Evolutionary conservation across 192 early-diverging fungal genomes (phyloP), one percentile per base, ranked within the genome.

Genomic region (Linderina pennispora): DNA sequence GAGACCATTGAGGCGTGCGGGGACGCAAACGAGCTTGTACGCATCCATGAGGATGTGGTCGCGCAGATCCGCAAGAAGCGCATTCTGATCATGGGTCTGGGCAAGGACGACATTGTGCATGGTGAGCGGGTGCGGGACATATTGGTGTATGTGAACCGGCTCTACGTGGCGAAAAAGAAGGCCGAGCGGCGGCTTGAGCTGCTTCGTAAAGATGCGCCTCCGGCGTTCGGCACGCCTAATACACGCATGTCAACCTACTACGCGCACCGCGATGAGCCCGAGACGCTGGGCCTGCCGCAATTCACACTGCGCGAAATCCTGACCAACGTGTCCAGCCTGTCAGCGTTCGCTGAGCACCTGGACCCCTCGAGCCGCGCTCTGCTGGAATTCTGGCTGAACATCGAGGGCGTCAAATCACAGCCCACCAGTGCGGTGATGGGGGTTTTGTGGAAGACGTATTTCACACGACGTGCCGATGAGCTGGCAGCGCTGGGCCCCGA

Each of bases 311-410:
- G 61, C 23, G 77, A 80, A 25, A 80, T 89, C 15, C 62, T 91
- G 14, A 74, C 77, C 4, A 83, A 88, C 40, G 74, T 81, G 0
- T 46, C 77, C 0, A 75, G 84, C 3, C 50, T 89, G 4, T 83
- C 84, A 0, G 85, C 81, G 34, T 88, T 91, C 64, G 82, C 81
- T 50, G 89, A 88, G 57, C 88, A 83, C 58, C 81, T 86, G 81
- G 87, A 91, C 53, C 70, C 78, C 16, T 74, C 72, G 10, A 83
- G 80, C 3, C 64, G 72, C 44, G 73, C 80, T 58, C 50, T 77
- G 5, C 63, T 81, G 21, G 82, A 86, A 42, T 88, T 87, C 46
- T 89, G 87, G 85, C 50, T 88, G 20, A 73, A 81, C 40, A 75
- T 88, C 13, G 82, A 88, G 50, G 79, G 81, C 18, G 68, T 82